Evolutionary conservation across 306 rosid species (phyloP), one percentile per base, ranked within the genome.

Genomic region (Dryas alaskensis): DNA sequence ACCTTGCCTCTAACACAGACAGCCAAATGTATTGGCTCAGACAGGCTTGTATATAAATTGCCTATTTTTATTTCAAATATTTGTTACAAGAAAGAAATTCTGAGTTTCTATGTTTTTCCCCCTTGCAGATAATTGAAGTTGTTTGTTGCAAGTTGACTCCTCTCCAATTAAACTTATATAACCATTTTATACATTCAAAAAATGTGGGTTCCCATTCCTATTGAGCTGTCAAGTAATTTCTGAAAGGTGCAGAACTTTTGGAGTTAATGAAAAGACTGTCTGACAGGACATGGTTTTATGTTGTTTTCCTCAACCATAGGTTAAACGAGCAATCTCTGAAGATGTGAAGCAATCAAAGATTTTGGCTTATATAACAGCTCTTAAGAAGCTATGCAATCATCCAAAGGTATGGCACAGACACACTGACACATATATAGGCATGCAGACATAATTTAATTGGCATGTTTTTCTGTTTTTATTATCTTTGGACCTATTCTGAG

Each of bases 61-160:
- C 4, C n/a, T 9, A 16, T 13, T 9, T 51, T 52, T 11, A 3
- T 52, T 69, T 39, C 10, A 40, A 9, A 58, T 52, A 39, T 48
- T 25, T 22, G 58, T 39, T 69, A n/a, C 73, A 39, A 7, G 52
- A 58, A 61, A 13, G 10, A 14, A 14, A 61, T 52, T 52, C 63
- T 69, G 17, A 40, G 14, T 51, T 8, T 52, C 73, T 39, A 6
- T n/a, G 62, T 17, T 53, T 80, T 85, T 69, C 67, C 65, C 22
- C 47, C 66, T 74, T 68, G 70, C 97, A 93, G 98, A 91, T 94
- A 53, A 78, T 94, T 79, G 96, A 94, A 91, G 98, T 94, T 76
- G 89, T 94, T 81, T 94, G 98, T 81, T 91, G 98, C 96, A 93
- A 87, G 89, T 88, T 93, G 87, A 86, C 94, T 80, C 92, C 92